Evolutionary conservation across 2,329 filamentous ascomycete genomes (phyloP).

Genomic region (Sarocladium brachiariae): DNA sequence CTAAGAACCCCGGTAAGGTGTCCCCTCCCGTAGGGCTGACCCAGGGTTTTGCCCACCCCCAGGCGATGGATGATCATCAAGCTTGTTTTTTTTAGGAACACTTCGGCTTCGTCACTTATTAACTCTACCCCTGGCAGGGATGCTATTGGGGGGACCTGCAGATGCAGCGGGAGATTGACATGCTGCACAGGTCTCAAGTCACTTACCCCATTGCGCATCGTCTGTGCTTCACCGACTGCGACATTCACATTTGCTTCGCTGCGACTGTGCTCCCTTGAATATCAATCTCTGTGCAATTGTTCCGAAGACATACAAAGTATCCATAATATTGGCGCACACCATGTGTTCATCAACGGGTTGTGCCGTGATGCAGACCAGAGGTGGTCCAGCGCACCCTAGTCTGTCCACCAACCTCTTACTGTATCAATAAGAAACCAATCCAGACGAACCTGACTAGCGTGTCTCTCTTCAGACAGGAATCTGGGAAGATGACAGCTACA

Average conservation of each 20-base stretch:
- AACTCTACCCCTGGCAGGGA: slow-evolving; percentile 1
- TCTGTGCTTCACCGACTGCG: background rate
- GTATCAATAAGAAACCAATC: no score
- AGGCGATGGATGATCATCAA: background rate
- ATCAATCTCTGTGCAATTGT: background rate
- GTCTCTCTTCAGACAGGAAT: no score
- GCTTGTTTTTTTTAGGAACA: background rate
- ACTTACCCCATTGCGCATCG: background rate
- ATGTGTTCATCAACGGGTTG: slow-evolving; percentile 7
- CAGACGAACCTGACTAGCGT: no score
- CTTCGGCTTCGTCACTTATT: background rate
- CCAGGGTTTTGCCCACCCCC: background rate
- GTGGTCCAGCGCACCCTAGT: background rate
- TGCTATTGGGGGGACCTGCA: slow-evolving; percentile 5
- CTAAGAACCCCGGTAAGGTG: background rate
- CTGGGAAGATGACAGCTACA: no score
- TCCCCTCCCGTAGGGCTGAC: slow-evolving; percentile 5
- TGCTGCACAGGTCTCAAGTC: background rate
- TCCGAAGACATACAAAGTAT: no score
- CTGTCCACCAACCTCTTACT: background rate
- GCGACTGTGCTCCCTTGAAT: background rate
- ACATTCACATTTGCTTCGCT: background rate
- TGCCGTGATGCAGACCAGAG: background rate
- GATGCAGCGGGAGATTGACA: background rate
- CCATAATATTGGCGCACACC: background rate